A percentile compares a stretch with the other conserved stretches of the same genome.
Conservation (phyloP, 1,284 basidiomycete species). For the Gymnopus androsaceus region DNA sequence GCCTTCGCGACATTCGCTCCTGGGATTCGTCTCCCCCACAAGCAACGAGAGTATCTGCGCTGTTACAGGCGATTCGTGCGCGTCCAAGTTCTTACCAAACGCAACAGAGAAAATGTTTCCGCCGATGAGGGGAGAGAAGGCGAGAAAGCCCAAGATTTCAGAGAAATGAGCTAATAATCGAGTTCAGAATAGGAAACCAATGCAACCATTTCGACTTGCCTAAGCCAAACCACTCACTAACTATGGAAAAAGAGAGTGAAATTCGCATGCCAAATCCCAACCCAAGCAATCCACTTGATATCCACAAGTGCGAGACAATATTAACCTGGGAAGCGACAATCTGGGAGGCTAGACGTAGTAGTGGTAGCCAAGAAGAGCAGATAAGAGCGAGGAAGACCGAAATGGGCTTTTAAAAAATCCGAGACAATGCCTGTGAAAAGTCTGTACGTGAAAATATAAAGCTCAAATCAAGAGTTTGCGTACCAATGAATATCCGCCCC, state of each 20-base stretch:
- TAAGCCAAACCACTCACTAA: slow-evolving; percentile 83
- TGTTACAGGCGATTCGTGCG: slow-evolving; percentile 45
- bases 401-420: slow-evolving; percentile 66
- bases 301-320: slow-evolving; percentile 68
- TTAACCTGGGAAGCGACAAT: slow-evolving; percentile 56
- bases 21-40: background rate
- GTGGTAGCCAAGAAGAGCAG: slow-evolving; percentile 68
- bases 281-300: slow-evolving; percentile 72
- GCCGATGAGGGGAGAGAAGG: slow-evolving; percentile 75
- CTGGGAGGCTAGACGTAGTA: slow-evolving; percentile 74
- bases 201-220: slow-evolving; percentile 35
- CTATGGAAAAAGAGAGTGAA: slow-evolving; percentile 70
- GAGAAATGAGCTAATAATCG: slow-evolving; percentile 59
- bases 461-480: slow-evolving; percentile 4
- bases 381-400: slow-evolving; percentile 66
- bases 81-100: slow-evolving; percentile 80
- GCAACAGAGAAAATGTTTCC: slow-evolving; percentile 85
- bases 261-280: slow-evolving; percentile 77
- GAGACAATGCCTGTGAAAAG: slow-evolving; percentile 55
- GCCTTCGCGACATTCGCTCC: slow-evolving; percentile 47
- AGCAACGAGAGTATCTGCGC: too few relatives aligned
- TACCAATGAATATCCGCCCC: slow-evolving; percentile 79
- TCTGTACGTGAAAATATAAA: background rate
- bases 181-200: slow-evolving; percentile 14
- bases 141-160: slow-evolving; percentile 86